phyloP scores from a whole-genome alignment of 495 filamentous ascomycete species.

The Bathelium albidoporum region DNA sequence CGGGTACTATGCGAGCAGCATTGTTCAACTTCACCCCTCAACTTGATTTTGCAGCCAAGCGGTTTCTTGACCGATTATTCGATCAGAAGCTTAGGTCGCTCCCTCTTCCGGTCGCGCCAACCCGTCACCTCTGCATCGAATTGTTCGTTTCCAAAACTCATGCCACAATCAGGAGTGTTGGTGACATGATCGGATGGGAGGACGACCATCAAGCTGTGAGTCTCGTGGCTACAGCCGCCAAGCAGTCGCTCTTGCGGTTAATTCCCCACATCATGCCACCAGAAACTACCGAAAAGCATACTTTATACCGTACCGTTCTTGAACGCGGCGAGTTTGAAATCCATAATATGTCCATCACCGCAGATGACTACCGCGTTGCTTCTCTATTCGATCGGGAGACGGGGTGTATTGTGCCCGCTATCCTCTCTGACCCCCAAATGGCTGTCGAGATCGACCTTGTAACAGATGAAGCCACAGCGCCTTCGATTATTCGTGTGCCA shows the following conservation, averaged over 20 bases:
- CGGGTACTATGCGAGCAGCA: slow-evolving; percentile 28
- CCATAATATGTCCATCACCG: slow-evolving; percentile 28
- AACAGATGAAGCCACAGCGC: slow-evolving; percentile 23
- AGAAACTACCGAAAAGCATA: slow-evolving; percentile 15
- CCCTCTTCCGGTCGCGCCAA: slow-evolving; percentile 28
- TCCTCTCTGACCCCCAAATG: slow-evolving; percentile 30
- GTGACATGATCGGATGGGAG: slow-evolving; percentile 33
- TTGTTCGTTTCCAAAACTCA: slow-evolving; percentile 31
- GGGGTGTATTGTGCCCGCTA: slow-evolving; percentile 27
- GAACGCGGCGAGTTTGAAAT: slow-evolving; percentile 33
- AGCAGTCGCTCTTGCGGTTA: slow-evolving; percentile 26
- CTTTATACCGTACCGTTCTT: slow-evolving; percentile 29
- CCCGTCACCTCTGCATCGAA: slow-evolving; percentile 30
- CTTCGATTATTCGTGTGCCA: slow-evolving; percentile 22
- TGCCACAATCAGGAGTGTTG: slow-evolving; percentile 28
- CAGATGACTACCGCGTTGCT: slow-evolving; percentile 22
- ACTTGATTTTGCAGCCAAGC: slow-evolving; percentile 10
- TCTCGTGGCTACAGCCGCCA: slow-evolving; percentile 27
- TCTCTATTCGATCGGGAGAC: slow-evolving; percentile 32
- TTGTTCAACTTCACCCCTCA: slow-evolving; percentile 28
- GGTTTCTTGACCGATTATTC: slow-evolving; percentile 24
- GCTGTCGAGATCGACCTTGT: slow-evolving; percentile 21
- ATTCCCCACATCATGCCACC: slow-evolving; percentile 27
- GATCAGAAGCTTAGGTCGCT: slow-evolving; percentile 26
- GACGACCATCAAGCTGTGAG: slow-evolving; percentile 26